A percentile compares a stretch with the other conserved stretches of the same genome.
Evolutionary conservation across 768 basidiomycete species (phyloP).

Genomic region (Gyrodon lividus): DNA sequence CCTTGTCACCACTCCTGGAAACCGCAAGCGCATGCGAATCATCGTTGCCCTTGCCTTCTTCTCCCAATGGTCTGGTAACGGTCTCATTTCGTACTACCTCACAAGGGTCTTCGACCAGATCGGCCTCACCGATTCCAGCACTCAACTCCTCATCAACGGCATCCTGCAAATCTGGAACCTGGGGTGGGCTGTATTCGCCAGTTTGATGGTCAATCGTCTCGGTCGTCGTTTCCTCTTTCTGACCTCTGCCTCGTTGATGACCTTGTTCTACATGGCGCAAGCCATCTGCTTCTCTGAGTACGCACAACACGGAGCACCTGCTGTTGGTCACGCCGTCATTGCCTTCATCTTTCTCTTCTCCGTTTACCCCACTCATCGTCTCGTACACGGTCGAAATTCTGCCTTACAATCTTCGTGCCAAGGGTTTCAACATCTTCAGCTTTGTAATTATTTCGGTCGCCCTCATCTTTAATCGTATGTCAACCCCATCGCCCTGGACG

Average conservation of each 20-base stretch:
- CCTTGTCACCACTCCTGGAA: conserved; percentile 64
- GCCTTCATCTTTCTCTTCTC: conserved; percentile 85
- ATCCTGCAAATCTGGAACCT: conserved; percentile 85
- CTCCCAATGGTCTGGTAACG: conserved; percentile 86
- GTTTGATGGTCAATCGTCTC: conserved; percentile 59
- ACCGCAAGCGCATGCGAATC: conserved; percentile 73
- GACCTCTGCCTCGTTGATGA: conserved; percentile 56
- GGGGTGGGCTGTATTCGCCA: conserved; percentile 54
- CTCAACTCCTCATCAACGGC: conserved; percentile 80
- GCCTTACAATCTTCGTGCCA: conserved; percentile 79
- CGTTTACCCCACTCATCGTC: conserved; percentile 83
- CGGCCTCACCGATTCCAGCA: conserved; percentile 59
- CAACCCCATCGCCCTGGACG: conserved; percentile 73
- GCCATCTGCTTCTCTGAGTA: conserved; percentile 64
- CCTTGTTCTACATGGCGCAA: conserved; percentile 65
- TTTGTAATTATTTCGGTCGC: conserved; percentile 74
- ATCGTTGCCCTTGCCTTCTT: conserved; percentile 79
- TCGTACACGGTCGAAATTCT: conserved; percentile 89
- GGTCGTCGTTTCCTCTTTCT: conserved; percentile 75
- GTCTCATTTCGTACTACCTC: conserved; percentile 82
- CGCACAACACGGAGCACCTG: conserved; percentile 37
- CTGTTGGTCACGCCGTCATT: conserved; percentile 69
- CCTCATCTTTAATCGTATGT: conserved; percentile 87
- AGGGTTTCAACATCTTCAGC: conserved; percentile 81
- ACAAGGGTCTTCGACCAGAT: conserved; percentile 68